Evolutionary conservation across 352 stramenopile species (phyloP), one percentile per base, ranked within the genome.

Genomic region (Pythium pyrilobum): DNA sequence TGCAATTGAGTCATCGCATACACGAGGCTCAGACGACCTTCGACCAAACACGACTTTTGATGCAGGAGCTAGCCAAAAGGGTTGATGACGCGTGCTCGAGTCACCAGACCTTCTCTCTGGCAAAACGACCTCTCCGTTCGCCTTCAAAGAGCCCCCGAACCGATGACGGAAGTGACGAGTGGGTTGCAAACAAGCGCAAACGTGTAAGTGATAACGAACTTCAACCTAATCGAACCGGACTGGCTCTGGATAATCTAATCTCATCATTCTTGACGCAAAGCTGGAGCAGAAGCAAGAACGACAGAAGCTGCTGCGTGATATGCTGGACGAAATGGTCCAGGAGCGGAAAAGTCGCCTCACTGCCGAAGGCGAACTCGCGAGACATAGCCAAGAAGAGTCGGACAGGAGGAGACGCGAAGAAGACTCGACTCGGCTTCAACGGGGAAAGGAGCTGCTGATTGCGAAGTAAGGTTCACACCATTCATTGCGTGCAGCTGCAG

Each of bases 131-230:
- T 11, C 40, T 56, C 6, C 55, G 47, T 1, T 56, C 57, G 8
- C 44, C 51, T 11, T 33, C 36, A 0, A 66, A 66, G 28, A 66
- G 59, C 23, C 51, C 59, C 9, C 34, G 59, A 39, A 15, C 32
- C 15, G 45, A 53, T 18, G 37, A 34, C 21, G 28, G 20, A 9
- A 40, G 31, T 16, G 45, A 23, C 20, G 46, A 56, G 18, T 62
- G 59, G 59, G 37, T 58, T 11, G 40, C 46, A 21, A 58, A 50
- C 52, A 66, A 66, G 28, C 52, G 59, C 20, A 66, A 56, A 37
- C 44, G 59, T 21, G 59, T 66, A 51, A 9, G 51, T 66, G 11
- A n/a, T n/a, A n/a, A n/a, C n/a, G n/a, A n/a, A n/a, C n/a, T n/a
- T n/a, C n/a, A n/a, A n/a, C n/a, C n/a, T n/a, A n/a, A n/a, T n/a